Percentiles rank a stretch among this genome's conserved stretches.
Conservation (phyloP, 306 rosid genomes). For the Cucurbita ficifolia region DNA sequence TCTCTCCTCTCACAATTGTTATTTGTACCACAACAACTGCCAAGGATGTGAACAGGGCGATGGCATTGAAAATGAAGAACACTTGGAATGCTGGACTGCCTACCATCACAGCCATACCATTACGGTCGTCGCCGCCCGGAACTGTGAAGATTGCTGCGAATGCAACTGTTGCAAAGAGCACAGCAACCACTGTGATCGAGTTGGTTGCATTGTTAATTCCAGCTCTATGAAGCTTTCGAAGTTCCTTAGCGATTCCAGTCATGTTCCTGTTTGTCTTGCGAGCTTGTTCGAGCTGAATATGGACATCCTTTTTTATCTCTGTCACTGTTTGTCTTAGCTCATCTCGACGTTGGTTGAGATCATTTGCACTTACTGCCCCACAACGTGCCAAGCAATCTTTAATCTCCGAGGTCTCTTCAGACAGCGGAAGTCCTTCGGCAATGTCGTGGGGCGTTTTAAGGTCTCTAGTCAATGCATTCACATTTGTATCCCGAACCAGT, state of each 20-base stretch:
- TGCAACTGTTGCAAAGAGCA: constrained; percentile 76
- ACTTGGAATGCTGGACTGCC: constrained; percentile 33
- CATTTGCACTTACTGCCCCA: constrained; percentile 56
- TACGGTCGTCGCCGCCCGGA: constrained; percentile 55
- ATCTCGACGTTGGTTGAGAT: constrained; percentile 74
- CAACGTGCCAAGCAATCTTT: constrained; percentile 38
- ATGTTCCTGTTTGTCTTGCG: constrained; percentile 64
- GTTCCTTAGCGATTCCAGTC: constrained; percentile 58
- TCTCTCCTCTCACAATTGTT: constrained; percentile 72
- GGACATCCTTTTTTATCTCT: constrained; percentile 63
- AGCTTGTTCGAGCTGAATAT: constrained; percentile 69
- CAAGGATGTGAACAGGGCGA: constrained; percentile 60
- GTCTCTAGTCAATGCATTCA: constrained; percentile 65
- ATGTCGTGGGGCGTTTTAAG: constrained; percentile 72
- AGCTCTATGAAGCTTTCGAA: constrained; percentile 50
- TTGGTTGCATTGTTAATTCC: constrained; percentile 77
- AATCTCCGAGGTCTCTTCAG: constrained; percentile 45
- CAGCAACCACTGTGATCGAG: constrained; percentile 80
- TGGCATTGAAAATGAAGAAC: constrained; percentile 60
- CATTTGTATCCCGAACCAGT: constrained; percentile 45
- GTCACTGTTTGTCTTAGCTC: constrained; percentile 64
- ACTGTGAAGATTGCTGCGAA: constrained; percentile 80
- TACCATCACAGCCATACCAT: constrained; percentile 42
- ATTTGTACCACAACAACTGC: constrained; percentile 83
- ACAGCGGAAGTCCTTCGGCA: constrained; percentile 60